These are phyloP conservation scores for Candida neerlandica DNA, from an alignment of 1,139 yeast species.

Conservation along the genomic window DNA sequence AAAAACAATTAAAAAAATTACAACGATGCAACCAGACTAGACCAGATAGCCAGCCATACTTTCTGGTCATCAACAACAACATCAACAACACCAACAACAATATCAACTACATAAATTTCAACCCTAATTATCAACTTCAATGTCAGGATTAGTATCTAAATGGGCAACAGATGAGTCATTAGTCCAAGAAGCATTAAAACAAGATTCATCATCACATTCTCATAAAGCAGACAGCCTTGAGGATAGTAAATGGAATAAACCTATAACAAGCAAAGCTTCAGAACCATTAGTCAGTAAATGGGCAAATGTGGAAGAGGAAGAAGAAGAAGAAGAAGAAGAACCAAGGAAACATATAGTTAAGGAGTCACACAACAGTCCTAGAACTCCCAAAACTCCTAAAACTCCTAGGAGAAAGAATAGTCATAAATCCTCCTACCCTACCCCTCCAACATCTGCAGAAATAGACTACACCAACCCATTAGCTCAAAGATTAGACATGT, in stretches of 20 bases:
- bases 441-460: conserved; percentile 1
- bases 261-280: conserved; percentile 16
- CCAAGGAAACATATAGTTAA: neutral
- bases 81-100: no score
- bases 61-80: no score
- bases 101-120: no score
- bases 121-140: conserved; percentile 10
- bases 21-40: no score
- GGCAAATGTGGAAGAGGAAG: conserved; percentile 16
- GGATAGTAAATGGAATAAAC: conserved; percentile 16
- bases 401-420: neutral
- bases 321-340: neutral
- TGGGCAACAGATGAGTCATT: conserved; percentile 41
- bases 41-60: no score
- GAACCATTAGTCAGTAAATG: conserved; percentile 19
- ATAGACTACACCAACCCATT: conserved; percentile 19
- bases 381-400: neutral
- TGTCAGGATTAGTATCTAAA: conserved; percentile 39
- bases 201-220: conserved; percentile 19
- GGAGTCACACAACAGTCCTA: neutral
- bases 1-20: no score
- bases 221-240: conserved; percentile 4
- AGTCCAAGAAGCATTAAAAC: conserved; percentile 26
- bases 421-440: neutral
- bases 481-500: conserved; percentile 24